A percentile compares a stretch with the other conserved stretches of the same genome.
Conservation (phyloP, 2,329 filamentous ascomycete genomes). For the Bipolaris sorokiniana region DNA sequence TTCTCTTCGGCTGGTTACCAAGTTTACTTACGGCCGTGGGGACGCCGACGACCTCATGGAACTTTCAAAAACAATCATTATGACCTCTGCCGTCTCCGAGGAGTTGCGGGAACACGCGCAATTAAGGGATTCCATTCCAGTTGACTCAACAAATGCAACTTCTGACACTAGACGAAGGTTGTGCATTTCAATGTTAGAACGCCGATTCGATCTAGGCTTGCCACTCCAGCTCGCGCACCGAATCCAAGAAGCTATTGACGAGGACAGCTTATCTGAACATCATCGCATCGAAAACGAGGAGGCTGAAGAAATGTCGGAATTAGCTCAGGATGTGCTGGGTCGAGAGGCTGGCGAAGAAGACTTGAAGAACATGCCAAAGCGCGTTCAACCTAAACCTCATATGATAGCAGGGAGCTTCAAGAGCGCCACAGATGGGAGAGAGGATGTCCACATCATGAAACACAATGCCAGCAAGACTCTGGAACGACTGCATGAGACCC, state of each 20-base stretch:
- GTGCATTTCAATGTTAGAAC: slow-evolving; percentile 53
- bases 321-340: slow-evolving; percentile 74
- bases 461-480: slow-evolving; percentile 70
- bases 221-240: slow-evolving; percentile 71
- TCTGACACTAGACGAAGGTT: slow-evolving; percentile 28
- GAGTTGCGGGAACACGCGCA: slow-evolving; percentile 32
- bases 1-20: slow-evolving; percentile 87
- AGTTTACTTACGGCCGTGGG: slow-evolving; percentile 90
- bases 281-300: slow-evolving; percentile 78
- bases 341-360: slow-evolving; percentile 68
- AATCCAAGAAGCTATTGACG: slow-evolving; percentile 84
- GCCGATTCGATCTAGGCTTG: slow-evolving; percentile 69
- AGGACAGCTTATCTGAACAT: slow-evolving; percentile 83
- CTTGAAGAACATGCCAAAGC: slow-evolving; percentile 48
- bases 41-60: slow-evolving; percentile 88
- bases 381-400: slow-evolving; percentile 45
- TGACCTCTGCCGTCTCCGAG: slow-evolving; percentile 69
- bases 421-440: slow-evolving; percentile 45
- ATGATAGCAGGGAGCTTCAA: slow-evolving; percentile 41
- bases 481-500: slow-evolving; percentile 68
- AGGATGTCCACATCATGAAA: slow-evolving; percentile 69
- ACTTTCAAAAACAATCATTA: slow-evolving; percentile 78
- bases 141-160: slow-evolving; percentile 9
- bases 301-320: slow-evolving; percentile 70
- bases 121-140: slow-evolving; percentile 24